Conservation (phyloP, 805 yeast genomes). For the Ogataea parapolymorpha region DNA sequence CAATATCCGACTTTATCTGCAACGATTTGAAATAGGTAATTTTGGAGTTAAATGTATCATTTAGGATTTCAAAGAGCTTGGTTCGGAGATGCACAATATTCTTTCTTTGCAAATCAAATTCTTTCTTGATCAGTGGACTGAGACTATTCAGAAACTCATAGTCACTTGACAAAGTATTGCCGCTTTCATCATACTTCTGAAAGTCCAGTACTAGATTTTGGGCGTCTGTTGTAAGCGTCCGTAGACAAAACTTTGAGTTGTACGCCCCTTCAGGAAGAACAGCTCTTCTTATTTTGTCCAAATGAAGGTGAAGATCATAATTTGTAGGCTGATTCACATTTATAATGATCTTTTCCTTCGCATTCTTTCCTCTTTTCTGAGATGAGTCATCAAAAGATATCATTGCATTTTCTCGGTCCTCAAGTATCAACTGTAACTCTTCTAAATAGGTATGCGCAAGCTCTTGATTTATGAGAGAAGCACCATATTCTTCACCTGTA, state of each 20-base stretch:
- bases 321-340: conserved; percentile 19
- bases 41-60: conserved; percentile 72
- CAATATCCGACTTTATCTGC: conserved; percentile 83
- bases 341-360: conserved; percentile 13
- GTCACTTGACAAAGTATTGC: conserved; percentile 12
- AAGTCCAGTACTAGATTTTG: conserved; percentile 25
- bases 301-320: conserved; percentile 31
- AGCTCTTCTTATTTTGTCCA: conserved; percentile 31
- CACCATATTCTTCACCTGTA: conserved; percentile 76
- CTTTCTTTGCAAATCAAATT: conserved; percentile 43
- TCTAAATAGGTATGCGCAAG: conserved; percentile 57
- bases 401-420: conserved; percentile 40
- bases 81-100: conserved; percentile 39
- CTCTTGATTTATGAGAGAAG: conserved; percentile 73
- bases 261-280: conserved; percentile 34
- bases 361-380: conserved; percentile 9
- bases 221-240: conserved; percentile 22
- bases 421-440: conserved; percentile 45
- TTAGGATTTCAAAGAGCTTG: conserved; percentile 49
- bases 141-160: conserved; percentile 16
- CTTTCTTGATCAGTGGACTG: conserved; percentile 22
- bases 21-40: conserved; percentile 79
- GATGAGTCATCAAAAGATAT: conserved; percentile 27
- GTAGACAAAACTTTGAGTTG: conserved; percentile 27
- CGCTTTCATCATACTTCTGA: conserved; percentile 26